Evolutionary conservation across 164 flowering plant genomes (phyloP).

Genomic region (Tetrastigma voinierianum): DNA sequence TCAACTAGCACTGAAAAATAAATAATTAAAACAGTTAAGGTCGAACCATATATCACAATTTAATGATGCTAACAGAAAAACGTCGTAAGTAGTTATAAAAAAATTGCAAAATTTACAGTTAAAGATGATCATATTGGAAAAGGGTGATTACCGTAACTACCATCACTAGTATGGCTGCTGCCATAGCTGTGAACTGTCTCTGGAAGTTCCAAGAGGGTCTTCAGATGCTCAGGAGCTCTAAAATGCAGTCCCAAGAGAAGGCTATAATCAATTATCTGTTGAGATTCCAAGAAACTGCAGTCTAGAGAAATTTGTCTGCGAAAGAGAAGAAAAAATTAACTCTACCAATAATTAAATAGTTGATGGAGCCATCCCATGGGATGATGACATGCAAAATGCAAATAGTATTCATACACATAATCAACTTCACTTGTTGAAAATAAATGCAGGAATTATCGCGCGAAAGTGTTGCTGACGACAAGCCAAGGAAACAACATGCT

Average conservation of each 20-base stretch:
- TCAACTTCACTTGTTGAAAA: too few relatives aligned
- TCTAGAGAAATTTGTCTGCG: slow-evolving; percentile 80
- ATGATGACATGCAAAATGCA: too few relatives aligned
- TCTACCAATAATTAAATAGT: too few relatives aligned
- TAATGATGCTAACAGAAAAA: background rate
- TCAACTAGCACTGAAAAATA: background rate
- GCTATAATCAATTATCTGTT: slow-evolving; percentile 89
- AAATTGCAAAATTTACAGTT: background rate
- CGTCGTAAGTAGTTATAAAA: too few relatives aligned
- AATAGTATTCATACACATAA: too few relatives aligned
- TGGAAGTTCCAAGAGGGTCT: slow-evolving; percentile 37
- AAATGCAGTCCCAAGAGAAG: slow-evolving; percentile 89
- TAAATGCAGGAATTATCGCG: too few relatives aligned
- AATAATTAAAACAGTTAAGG: background rate
- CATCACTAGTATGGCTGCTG: slow-evolving; percentile 29
- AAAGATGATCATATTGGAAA: background rate
- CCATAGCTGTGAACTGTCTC: slow-evolving; percentile 25
- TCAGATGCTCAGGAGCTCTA: slow-evolving; percentile 84
- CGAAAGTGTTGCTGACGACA: too few relatives aligned
- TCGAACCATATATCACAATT: background rate
- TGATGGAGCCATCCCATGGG: too few relatives aligned
- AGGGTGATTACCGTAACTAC: slow-evolving; percentile 47
- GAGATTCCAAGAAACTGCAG: slow-evolving; percentile 74
- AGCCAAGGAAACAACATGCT: too few relatives aligned
- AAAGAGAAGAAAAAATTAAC: slow-evolving; percentile 1